A percentile compares a stretch with the other conserved stretches of the same genome.
Conservation (phyloP, 768 basidiomycete species). For the Crepidotus variabilis region DNA sequence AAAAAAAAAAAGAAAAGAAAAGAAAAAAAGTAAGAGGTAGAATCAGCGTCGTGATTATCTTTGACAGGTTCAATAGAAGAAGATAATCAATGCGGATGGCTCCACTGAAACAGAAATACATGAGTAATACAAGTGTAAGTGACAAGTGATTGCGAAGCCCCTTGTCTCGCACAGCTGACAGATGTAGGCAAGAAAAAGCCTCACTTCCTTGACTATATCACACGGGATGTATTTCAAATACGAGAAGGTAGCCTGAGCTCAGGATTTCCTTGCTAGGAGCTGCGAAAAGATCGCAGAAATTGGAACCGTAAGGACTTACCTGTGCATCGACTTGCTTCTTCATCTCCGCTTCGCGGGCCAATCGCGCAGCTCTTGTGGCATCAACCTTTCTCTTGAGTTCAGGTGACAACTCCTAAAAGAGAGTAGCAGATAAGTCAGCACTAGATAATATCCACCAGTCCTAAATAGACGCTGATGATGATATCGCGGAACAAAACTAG, state of each 20-base stretch:
- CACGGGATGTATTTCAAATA: too few species aligned
- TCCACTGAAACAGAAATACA: too few species aligned
- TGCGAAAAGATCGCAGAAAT: not conserved
- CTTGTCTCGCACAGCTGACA: not conserved
- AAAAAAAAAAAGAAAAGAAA: too few species aligned
- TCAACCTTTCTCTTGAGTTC: conserved; percentile 64
- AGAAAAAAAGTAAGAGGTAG: too few species aligned
- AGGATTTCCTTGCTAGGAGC: not conserved
- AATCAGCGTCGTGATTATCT: conserved; percentile 9
- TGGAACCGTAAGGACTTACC: conserved; percentile 30
- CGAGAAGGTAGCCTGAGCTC: too few species aligned
- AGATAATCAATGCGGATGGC: too few species aligned
- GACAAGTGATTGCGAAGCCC: too few species aligned
- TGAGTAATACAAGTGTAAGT: too few species aligned
- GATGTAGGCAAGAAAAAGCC: not conserved
- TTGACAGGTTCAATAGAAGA: too few species aligned
- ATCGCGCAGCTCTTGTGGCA: conserved; percentile 46
- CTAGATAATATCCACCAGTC: not conserved
- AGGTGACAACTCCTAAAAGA: conserved; percentile 58
- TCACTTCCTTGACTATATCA: too few species aligned
- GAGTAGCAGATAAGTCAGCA: conserved; percentile 8
- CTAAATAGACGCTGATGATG: not conserved
- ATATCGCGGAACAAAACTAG: not conserved
- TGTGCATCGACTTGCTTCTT: conserved; percentile 49
- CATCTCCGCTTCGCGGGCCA: conserved; percentile 50